A percentile compares a stretch with the other conserved stretches of the same genome.
These are phyloP conservation scores for Penicillium diatomitis DNA, from an alignment of 495 filamentous ascomycete species.

Conservation along the genomic window DNA sequence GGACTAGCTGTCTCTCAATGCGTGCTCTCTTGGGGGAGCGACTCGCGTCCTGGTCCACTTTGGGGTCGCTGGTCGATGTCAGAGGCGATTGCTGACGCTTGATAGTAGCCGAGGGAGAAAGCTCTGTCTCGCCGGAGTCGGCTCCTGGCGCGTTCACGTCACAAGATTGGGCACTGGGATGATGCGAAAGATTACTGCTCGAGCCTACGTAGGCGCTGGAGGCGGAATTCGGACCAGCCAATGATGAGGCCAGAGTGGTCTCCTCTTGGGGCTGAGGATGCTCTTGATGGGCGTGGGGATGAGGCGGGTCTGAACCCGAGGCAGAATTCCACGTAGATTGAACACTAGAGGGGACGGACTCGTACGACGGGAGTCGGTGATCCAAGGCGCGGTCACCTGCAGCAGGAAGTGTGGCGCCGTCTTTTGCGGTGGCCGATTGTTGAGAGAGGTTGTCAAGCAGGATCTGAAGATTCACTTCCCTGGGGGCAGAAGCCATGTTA, in stretches of 20 bases:
- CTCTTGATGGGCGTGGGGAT: constrained; percentile 40
- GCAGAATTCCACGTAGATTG: too few relatives aligned
- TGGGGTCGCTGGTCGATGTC: constrained; percentile 21
- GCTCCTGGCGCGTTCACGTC: constrained; percentile 42
- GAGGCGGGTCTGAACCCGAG: constrained; percentile 29
- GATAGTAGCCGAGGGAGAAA: constrained; percentile 52
- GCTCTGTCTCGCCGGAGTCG: constrained; percentile 40
- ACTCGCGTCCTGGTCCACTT: constrained; percentile 23
- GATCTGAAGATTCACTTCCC: constrained; percentile 43
- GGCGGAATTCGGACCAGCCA: too few relatives aligned
- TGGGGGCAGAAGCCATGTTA: constrained; percentile 12
- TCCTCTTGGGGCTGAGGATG: too few relatives aligned
- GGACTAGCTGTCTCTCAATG: constrained; percentile 18
- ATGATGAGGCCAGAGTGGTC: too few relatives aligned
- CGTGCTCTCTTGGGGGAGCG: constrained; percentile 22
- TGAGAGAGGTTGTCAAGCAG: constrained; percentile 44
- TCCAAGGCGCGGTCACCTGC: constrained; percentile 21
- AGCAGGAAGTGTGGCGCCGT: constrained; percentile 8
- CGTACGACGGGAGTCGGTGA: constrained; percentile 28
- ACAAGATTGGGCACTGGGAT: too few relatives aligned
- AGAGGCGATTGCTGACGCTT: constrained; percentile 42
- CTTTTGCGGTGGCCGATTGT: constrained; percentile 9
- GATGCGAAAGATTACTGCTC: too few relatives aligned
- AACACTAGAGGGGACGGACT: constrained; percentile 17
- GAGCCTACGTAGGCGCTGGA: too few relatives aligned